Base-by-base conservation (phyloP, 306 rosid species). In the Pyrus communis region DNA sequence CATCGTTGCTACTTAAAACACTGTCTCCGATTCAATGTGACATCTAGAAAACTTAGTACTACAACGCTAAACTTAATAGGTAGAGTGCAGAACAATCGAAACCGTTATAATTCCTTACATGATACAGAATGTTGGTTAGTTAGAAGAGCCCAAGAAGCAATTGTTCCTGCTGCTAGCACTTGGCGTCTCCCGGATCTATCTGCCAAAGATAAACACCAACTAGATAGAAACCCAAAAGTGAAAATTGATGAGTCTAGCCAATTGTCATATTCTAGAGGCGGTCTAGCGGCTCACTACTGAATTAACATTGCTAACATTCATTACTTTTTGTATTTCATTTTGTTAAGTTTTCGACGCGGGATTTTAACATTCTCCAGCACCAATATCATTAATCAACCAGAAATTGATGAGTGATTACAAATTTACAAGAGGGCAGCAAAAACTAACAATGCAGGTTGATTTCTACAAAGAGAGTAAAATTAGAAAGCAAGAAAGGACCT, bases 141-240 rank as follows among this genome's bases (percentile, higher is more conserved):
- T 60, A 92, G 86, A 85, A 88, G 84, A 80, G 86, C 81, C 86
- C 82, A 84, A 59, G 97, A 84, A 67, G 84, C 82, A 63, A 84
- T 67, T n/a, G 89, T 57, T 61, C 93, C 88, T 66, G 88, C 84
- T 42, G 96, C 85, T 52, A 92, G 82, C 69, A 81, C 78, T 62
- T 89, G 90, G 78, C 97, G 99, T 86, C 98, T 93, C 86, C 97
- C 86, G 11, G 87, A 71, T 74, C 83, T 88, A 84, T 89, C 99
- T 96, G 97, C 81, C 89, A 73, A 76, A 62, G 67, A 79, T 46
- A 73, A 67, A 78, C n/a, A 60, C 30, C 68, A 74, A 38, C 73
- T 49, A 78, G 51, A 61, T 59, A 9, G 40, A 3, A 35, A 35
- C 9, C 40, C 40, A 35, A 35, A 35, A 35, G 40, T 2, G 2